phyloP scores from a whole-genome alignment of 345 rosid genomes.

The Cardiospermum halicacabum region DNA sequence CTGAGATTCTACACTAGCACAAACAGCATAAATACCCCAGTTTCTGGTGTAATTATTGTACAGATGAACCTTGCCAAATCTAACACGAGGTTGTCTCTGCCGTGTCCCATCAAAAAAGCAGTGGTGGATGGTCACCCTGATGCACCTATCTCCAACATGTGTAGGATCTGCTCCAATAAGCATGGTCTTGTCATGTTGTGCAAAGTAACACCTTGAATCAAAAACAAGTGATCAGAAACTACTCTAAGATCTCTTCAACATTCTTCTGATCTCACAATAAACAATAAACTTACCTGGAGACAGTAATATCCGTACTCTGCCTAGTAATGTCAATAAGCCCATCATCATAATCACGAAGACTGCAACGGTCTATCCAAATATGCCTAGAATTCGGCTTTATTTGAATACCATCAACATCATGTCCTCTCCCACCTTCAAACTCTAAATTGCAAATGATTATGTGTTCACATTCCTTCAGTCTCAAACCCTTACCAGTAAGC shows the following conservation, averaged over 20 bases:
- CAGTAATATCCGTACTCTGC: constrained; percentile 77
- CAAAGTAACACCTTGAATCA: constrained; percentile 61
- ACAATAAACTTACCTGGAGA: constrained; percentile 60
- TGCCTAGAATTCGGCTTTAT: constrained; percentile 86
- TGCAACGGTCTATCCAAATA: constrained; percentile 92
- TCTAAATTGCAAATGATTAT: constrained; percentile 73
- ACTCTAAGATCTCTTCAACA: neutral
- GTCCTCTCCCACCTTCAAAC: constrained; percentile 92
- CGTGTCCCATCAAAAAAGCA: constrained; percentile 88
- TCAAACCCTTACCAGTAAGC: constrained; percentile 71
- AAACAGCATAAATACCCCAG: constrained; percentile 90
- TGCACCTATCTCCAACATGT: constrained; percentile 72
- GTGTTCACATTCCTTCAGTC: constrained; percentile 86
- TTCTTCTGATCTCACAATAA: neutral
- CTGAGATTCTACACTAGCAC: constrained; percentile 95
- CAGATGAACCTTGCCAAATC: constrained; percentile 87
- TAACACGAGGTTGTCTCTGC: constrained; percentile 86
- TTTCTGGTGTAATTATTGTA: constrained; percentile 84
- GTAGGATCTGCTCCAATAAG: constrained; percentile 81
- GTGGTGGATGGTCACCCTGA: constrained; percentile 84
- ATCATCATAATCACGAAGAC: constrained; percentile 79
- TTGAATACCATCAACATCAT: constrained; percentile 88
- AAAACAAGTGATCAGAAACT: constrained; percentile 12
- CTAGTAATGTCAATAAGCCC: constrained; percentile 88
- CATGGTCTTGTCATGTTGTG: constrained; percentile 78